Evolutionary conservation across 2,329 filamentous ascomycete species (phyloP), one percentile per base, ranked within the genome.

Genomic region (Xylariaceae sp.): DNA sequence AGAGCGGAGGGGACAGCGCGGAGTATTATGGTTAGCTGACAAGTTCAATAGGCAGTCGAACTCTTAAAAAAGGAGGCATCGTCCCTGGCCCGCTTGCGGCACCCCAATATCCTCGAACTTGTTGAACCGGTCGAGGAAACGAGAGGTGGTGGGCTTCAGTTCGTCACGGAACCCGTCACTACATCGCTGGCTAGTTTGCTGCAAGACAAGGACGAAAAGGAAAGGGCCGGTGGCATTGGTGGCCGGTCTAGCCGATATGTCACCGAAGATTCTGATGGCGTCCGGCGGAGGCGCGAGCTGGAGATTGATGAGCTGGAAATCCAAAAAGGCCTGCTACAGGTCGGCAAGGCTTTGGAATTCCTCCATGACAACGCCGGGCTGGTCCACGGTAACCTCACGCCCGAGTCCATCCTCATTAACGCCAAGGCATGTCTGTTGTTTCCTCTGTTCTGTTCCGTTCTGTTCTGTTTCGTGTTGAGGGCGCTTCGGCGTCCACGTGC

Each of bases 241-340:
- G 85, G 88, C 10, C 79, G 89, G 56, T 78, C 84, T 3, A 91
- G 89, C 69, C 85, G 89, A 62, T 94, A 86, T 72, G 86, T 94
- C 51, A 85, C 88, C 1, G 89, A 94, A 66, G 87, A 91, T 61
- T 77, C 85, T 0, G 86, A 92, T 61, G 88, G 88, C 34, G 83
- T 83, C 47, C 79, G 84, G 60, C 80, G 85, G 63, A 78, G 89
- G 64, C 80, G 88, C 63, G 92, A 97, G 66, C 72, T 96, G 13
- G 92, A 97, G 69, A 89, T 99, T 57, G 94, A 99, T 68, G 94
- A 97, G 73, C 76, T 99, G 55, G 94, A 99, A 72, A 95, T 97
- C 64, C 94, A 99, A 70, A 99, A 99, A 72, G 94, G 94, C 0
- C 71, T 99, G 58, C 74, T 97, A 56, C 94, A 99, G 70, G 81